Base-by-base conservation (phyloP, 1,284 basidiomycete species). In the Inonotus hispidus region DNA sequence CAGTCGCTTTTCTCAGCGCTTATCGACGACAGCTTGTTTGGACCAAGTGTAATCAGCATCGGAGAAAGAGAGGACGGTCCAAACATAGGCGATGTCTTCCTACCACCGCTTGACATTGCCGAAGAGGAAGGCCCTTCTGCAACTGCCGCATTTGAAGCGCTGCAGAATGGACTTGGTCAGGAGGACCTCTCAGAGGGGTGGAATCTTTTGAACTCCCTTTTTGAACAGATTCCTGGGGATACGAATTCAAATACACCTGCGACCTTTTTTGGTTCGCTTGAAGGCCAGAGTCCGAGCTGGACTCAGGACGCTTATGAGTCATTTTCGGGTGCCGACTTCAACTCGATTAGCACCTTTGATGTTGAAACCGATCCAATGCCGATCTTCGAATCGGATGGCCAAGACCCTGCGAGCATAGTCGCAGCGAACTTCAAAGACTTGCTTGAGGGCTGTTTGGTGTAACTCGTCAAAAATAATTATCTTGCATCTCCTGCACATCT, bases 171-270 rank as follows among this genome's bases (percentile, higher is more conserved):
- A 6, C 43, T 60, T 21, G 59, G 47, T 10, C 37, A 61, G 21
- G 63, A 61, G 25, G 63, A 64, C 21, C 54, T 61, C 25, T 53
- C 63, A 5, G 63, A 64, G 35, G 63, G 49, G 11, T 64, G 59
- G 63, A 58, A 54, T 35, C 27, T 64, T 5, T 32, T 64, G 27
- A 37, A 53, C 11, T 43, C 55, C 21, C 41, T 63, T n/a, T 43
- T 59, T 16, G 23, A 41, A 27, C 54, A 52, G 14, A 2, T 19
- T 35, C 29, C 54, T 11, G 35, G n/a, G 14, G 43, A 32, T 23
- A 35, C 25, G 46, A 16, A 6, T 21, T 6, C 19, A 21, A 21
- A 39, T 7, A 27, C 4, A 19, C 2, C n/a, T 23, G 16, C 11
- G 27, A 50, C 2, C 11, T 41, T 29, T 11, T 50, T 56, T 3